Base-by-base conservation (phyloP, 1,139 yeast genomes). In the Nakaseomyces kungkrabaensis region DNA sequence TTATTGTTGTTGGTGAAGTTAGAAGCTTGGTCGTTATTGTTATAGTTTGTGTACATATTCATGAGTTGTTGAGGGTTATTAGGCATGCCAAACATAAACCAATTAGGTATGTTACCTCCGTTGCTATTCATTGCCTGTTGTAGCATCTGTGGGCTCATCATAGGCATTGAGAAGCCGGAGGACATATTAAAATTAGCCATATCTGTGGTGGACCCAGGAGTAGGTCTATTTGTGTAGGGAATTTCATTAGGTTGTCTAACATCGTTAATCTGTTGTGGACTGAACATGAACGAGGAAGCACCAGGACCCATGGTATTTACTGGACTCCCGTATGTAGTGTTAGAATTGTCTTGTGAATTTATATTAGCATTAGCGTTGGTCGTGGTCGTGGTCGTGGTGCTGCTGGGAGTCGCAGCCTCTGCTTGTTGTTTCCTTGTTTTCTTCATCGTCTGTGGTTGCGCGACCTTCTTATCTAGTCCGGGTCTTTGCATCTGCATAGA, bases 401-500 rank as follows among this genome's bases (percentile, higher is more conserved):
- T 33, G 13, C 36, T 10, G 32, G 32, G 32, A n/a, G 36, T 25
- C 10, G 31, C n/a, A 17, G 11, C 31, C 54, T 50, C 53, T 29
- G 42, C 49, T 44, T 49, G 54, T 32, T 47, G 54, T 32, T 47
- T 54, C 33, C 54, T 61, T 22, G 55, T 60, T 36, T 52, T 49
- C 48, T 53, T 56, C 48, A 26, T 29, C 55, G 55, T 17, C 22
- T 17, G 22, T 17, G 22, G 22, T 17, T 17, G 22, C 22, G 22
- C 22, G 3, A 17, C 22, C 22, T 17, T 17, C 22, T 17, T 17
- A 17, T 17, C 22, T 17, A 17, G 22, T 3, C 22, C 22, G 22
- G 22, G 22, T 17, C 22, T 17, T 3, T 17, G 22, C 22, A 17
- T 17, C 22, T 17, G 22, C 22, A 17, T 17, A 2, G 22, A 17